These are phyloP conservation scores for Scolecobasidium constrictum DNA, from an alignment of 2,329 filamentous ascomycete species.

Conservation along the genomic window DNA sequence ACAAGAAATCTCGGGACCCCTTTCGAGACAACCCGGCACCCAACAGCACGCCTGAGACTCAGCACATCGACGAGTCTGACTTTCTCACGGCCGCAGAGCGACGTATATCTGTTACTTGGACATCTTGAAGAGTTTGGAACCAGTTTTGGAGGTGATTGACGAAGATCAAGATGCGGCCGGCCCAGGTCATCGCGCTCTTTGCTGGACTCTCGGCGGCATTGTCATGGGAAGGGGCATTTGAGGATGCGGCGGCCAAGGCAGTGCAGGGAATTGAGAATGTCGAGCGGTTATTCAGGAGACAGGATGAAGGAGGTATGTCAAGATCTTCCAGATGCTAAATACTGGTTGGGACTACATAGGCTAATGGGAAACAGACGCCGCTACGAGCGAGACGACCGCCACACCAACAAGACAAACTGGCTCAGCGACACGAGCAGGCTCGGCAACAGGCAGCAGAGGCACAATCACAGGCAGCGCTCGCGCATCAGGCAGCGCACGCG, in stretches of 20 bases:
- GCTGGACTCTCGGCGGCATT: slow-evolving; percentile 27
- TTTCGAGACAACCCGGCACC: not conserved
- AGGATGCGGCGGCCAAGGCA: slow-evolving; percentile 17
- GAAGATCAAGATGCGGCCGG: slow-evolving; percentile 22
- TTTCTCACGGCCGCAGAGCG: too few species aligned
- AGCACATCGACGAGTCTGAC: not conserved
- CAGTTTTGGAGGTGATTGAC: too few species aligned
- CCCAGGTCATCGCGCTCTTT: slow-evolving; percentile 25
- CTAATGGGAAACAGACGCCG: not conserved
- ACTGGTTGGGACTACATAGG: slow-evolving; percentile 3
- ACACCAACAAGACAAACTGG: not conserved
- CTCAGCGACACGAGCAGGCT: not conserved
- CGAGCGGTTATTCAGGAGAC: slow-evolving; percentile 20
- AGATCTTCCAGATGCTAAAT: not conserved
- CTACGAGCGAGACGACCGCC: not conserved
- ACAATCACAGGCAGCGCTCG: not conserved
- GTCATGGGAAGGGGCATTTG: slow-evolving; percentile 22
- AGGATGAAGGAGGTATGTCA: slow-evolving; percentile 19
- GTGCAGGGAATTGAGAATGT: slow-evolving; percentile 14
- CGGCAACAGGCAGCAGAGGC: slow-evolving; percentile 1
- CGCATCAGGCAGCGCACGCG: not conserved
- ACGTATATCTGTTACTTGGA: too few species aligned
- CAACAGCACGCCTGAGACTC: not conserved
- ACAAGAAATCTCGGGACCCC: too few species aligned
- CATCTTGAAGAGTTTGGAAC: too few species aligned